Evolutionary conservation across 1,284 basidiomycete species (phyloP).

Genomic region (Puccinia hordei): DNA sequence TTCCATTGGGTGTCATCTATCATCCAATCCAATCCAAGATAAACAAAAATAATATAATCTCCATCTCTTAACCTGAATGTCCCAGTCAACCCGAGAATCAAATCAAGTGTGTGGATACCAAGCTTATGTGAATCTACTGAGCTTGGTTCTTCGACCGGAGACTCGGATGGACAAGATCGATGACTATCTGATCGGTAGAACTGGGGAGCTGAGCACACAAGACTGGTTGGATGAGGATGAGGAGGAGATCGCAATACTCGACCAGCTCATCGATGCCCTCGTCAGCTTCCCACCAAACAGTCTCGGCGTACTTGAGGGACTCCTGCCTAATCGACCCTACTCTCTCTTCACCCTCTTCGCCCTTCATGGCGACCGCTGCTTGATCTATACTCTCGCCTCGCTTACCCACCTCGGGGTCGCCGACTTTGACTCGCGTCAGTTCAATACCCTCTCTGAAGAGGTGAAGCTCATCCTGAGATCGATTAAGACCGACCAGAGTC

Average conservation of each 20-base stretch:
- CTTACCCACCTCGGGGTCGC: not conserved
- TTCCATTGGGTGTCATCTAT: too few relatives aligned
- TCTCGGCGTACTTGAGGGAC: not conserved
- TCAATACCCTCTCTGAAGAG: not conserved
- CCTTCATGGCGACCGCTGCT: not conserved
- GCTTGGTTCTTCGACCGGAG: not conserved
- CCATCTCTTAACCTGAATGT: not conserved
- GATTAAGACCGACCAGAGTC: not conserved
- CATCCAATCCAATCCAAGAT: too few relatives aligned
- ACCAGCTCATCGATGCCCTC: not conserved
- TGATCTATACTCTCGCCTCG: not conserved
- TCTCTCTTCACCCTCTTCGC: constrained; percentile 14
- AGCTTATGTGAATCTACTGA: not conserved
- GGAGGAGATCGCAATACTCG: not conserved
- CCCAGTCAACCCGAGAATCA: too few relatives aligned
- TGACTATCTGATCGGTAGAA: not conserved
- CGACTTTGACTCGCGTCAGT: not conserved
- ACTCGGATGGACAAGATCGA: constrained; percentile 8
- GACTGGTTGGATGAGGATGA: not conserved
- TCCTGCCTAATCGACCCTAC: not conserved
- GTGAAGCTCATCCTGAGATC: constrained; percentile 5
- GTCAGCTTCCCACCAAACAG: not conserved
- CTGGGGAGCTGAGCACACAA: not conserved
- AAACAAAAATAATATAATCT: too few relatives aligned
- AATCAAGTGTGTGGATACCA: too few relatives aligned